Conservation (phyloP, 257 asterid genomes). For the Linderniella brevidens region DNA sequence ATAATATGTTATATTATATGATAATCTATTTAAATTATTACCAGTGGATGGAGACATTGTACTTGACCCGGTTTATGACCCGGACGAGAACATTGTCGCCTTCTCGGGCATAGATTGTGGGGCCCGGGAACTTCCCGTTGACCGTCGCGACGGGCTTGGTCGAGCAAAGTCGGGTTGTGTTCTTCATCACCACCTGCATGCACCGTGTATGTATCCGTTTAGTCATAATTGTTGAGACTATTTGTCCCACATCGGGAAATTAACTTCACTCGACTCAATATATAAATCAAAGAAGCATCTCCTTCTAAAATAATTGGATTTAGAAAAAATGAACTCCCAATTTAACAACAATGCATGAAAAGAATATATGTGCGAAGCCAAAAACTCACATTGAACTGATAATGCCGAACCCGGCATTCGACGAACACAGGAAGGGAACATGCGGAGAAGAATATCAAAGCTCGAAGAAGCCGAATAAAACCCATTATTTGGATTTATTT, state of each 20-base stretch:
- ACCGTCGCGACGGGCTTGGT: constrained; percentile 45
- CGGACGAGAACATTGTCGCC: constrained; percentile 40
- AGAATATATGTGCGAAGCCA: not conserved
- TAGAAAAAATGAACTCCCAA: not conserved
- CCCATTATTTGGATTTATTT: constrained; percentile 20
- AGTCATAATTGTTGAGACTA: too few relatives aligned
- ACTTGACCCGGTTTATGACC: constrained; percentile 49
- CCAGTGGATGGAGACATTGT: constrained; percentile 61
- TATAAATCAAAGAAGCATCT: too few relatives aligned
- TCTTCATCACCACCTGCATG: constrained; percentile 39
- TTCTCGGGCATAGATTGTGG: constrained; percentile 53
- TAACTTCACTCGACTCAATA: too few relatives aligned
- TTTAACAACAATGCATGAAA: not conserved
- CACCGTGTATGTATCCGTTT: not conserved
- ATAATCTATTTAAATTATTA: too few relatives aligned
- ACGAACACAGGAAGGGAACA: constrained; percentile 23
- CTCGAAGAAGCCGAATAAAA: constrained; percentile 22
- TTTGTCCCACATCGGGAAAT: too few relatives aligned
- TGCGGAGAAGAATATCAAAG: constrained; percentile 23
- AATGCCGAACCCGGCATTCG: constrained; percentile 49
- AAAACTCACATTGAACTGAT: constrained; percentile 66
- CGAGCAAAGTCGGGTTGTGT: constrained; percentile 38
- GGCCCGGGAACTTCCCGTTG: constrained; percentile 60
- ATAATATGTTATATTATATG: too few relatives aligned
- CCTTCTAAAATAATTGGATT: not conserved